phyloP scores from a whole-genome alignment of 352 stramenopile species.

The Phytophthora aleatoria region DNA sequence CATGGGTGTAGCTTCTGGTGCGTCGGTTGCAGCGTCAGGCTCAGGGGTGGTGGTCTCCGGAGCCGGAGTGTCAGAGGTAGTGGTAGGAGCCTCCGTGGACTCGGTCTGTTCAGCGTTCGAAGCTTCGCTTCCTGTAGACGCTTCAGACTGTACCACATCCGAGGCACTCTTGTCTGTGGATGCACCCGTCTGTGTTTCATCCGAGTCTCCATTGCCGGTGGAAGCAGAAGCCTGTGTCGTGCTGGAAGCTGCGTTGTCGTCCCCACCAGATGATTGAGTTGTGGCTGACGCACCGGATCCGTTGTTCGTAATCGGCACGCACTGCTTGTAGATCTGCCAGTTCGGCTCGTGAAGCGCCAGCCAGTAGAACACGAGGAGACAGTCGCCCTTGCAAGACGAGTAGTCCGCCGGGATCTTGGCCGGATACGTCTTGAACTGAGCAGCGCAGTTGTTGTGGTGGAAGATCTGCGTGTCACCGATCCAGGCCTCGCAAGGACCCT shows the following conservation, averaged over 20 bases:
- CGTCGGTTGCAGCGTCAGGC: background rate
- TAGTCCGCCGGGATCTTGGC: slow-evolving; percentile 36
- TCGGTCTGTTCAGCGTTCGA: background rate
- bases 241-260: background rate
- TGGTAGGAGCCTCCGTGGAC: background rate
- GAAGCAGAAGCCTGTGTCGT: background rate
- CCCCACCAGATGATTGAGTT: background rate
- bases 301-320: slow-evolving; percentile 13
- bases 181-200: background rate
- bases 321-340: slow-evolving; percentile 54
- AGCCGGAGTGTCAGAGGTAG: background rate
- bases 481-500: slow-evolving; percentile 61
- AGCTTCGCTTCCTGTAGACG: background rate
- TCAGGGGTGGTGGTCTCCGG: background rate
- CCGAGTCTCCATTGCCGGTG: background rate
- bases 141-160: background rate
- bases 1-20: background rate
- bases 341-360: slow-evolving; percentile 42
- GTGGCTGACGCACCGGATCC: background rate
- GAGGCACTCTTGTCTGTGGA: background rate
- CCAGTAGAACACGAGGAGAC: slow-evolving; percentile 42
- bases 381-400: slow-evolving; percentile 34
- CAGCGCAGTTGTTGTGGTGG: slow-evolving; percentile 55
- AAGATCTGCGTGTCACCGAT: slow-evolving; percentile 54
- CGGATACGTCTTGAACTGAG: slow-evolving; percentile 33